Evolutionary conservation across 164 flowering plant species (phyloP).

Genomic region (Sedum album): DNA sequence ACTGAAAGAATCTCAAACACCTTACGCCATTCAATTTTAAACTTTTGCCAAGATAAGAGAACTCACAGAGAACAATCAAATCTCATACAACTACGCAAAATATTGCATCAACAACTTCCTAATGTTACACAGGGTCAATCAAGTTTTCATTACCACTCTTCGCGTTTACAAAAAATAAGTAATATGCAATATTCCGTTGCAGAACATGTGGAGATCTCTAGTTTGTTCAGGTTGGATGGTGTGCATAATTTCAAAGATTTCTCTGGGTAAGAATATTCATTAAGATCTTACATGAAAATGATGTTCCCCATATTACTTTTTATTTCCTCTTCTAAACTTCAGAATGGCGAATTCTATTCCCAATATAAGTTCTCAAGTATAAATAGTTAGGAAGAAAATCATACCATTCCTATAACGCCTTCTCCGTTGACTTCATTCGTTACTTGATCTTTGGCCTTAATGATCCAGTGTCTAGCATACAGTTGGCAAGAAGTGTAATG

Average conservation of each 20-base stretch:
- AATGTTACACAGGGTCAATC: background rate
- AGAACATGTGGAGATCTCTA: background rate
- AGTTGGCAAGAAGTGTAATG: conserved; percentile 66
- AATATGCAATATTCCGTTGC: background rate
- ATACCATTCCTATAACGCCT: conserved; percentile 87
- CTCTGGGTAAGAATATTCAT: background rate
- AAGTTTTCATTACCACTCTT: background rate
- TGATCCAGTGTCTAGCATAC: conserved; percentile 70
- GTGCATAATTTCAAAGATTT: background rate
- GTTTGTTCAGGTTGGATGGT: background rate
- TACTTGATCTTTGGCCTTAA: conserved; percentile 47
- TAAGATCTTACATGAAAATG: background rate
- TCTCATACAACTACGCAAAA: background rate
- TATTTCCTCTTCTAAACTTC: too few species aligned
- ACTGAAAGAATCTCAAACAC: background rate
- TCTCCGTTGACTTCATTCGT: conserved; percentile 47
- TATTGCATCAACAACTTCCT: background rate
- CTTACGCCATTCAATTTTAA: background rate
- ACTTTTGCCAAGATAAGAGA: background rate
- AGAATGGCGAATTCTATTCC: background rate
- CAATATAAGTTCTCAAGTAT: background rate
- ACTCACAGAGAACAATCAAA: background rate
- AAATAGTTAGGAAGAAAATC: background rate
- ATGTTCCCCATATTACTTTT: background rate
- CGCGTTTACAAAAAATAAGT: background rate